phyloP scores from a whole-genome alignment of 2,329 filamentous ascomycete genomes.

The Fusarium papillatum region DNA sequence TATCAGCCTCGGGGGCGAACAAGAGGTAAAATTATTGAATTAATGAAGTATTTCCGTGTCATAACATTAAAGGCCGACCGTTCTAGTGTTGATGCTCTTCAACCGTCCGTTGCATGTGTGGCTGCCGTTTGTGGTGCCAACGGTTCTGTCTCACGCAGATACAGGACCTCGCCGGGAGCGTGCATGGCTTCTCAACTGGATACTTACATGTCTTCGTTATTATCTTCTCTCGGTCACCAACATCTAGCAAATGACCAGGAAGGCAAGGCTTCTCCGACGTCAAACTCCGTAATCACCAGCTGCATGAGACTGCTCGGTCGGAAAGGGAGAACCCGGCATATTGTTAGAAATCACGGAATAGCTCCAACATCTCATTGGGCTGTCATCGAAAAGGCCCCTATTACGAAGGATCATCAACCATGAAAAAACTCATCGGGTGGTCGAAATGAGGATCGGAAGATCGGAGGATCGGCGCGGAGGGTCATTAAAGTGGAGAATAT shows the following conservation, averaged over 20 bases:
- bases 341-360: background rate
- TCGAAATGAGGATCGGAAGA: background rate
- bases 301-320: background rate
- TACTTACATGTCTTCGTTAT: background rate
- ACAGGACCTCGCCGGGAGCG: background rate
- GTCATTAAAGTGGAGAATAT: background rate
- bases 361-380: background rate
- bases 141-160: background rate
- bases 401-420: background rate
- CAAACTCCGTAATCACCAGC: background rate
- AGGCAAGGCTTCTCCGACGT: background rate
- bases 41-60: background rate
- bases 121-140: background rate
- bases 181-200: background rate
- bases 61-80: background rate
- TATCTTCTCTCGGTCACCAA: background rate
- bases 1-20: background rate
- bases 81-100: background rate
- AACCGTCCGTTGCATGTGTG: background rate
- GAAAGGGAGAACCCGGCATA: background rate
- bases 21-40: too few species aligned
- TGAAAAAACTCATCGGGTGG: background rate
- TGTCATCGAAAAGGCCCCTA: background rate
- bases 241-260: background rate
- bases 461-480: background rate